These are phyloP conservation scores for Fragaria ananassa DNA, from an alignment of 306 rosid genomes.

Conservation along the genomic window DNA sequence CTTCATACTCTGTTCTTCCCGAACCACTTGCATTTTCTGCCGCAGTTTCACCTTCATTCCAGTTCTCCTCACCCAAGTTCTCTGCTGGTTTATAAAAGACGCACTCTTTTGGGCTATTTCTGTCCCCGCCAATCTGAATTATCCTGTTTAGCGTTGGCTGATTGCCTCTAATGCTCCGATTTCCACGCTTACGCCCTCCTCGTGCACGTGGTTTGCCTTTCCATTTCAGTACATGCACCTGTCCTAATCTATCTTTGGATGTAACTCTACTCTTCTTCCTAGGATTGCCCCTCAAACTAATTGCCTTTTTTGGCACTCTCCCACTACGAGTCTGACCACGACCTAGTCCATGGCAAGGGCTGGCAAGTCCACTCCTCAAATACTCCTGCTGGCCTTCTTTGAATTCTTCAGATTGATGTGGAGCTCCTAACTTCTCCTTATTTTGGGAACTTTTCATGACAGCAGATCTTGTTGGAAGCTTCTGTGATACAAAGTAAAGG, in stretches of 20 bases:
- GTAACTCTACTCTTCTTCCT: constrained; percentile 32
- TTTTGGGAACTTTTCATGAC: constrained; percentile 26
- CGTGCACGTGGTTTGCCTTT: constrained; percentile 36
- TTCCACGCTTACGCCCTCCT: constrained; percentile 39
- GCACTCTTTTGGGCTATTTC: constrained; percentile 12
- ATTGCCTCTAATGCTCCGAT: constrained; percentile 47
- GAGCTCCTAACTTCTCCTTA: constrained; percentile 23
- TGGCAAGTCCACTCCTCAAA: constrained; percentile 31
- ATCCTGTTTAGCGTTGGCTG: constrained; percentile 35
- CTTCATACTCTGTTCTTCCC: constrained; percentile 41
- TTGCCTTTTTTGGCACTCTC: constrained; percentile 33
- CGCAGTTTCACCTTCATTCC: constrained; percentile 24
- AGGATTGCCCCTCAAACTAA: constrained; percentile 31
- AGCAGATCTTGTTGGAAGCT: constrained; percentile 42
- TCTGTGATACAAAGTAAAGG: constrained; percentile 31
- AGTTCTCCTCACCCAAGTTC: constrained; percentile 20
- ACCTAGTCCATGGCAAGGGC: constrained; percentile 34
- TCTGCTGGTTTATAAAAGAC: constrained; percentile 18
- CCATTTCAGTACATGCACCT: constrained; percentile 45
- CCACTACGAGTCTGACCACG: constrained; percentile 30
- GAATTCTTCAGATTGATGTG: constrained; percentile 24
- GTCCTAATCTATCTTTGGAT: constrained; percentile 34
- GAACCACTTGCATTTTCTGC: constrained; percentile 34
- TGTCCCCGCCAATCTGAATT: constrained; percentile 19
- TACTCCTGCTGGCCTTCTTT: constrained; percentile 31